These are phyloP conservation scores for Cystobasidium ongulense DNA, from an alignment of 768 basidiomycete species.

Conservation along the genomic window DNA sequence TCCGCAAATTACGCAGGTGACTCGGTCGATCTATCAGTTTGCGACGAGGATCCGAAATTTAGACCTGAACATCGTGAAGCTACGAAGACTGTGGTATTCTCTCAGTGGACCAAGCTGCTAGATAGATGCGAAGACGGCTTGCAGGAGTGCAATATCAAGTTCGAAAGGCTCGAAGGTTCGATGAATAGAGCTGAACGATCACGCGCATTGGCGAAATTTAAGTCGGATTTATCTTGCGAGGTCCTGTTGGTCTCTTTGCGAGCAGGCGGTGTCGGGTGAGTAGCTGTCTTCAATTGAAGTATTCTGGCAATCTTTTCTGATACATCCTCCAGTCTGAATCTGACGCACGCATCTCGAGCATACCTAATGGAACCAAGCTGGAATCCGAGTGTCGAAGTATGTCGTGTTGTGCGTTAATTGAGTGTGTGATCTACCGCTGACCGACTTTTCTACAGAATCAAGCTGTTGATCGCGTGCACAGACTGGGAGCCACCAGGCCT, in stretches of 20 bases:
- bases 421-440: neutral
- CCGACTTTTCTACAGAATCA: conserved; percentile 64
- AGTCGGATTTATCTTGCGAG: conserved; percentile 80
- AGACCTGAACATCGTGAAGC: conserved; percentile 37
- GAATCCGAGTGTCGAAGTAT: conserved; percentile 36
- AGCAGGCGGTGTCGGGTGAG: conserved; percentile 76
- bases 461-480: conserved; percentile 86
- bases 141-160: conserved; percentile 79
- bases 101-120: conserved; percentile 46
- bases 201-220: conserved; percentile 82
- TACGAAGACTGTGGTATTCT: conserved; percentile 94
- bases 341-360: conserved; percentile 85
- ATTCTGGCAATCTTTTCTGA: neutral
- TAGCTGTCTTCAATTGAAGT: neutral
- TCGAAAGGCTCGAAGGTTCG: conserved; percentile 87
- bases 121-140: conserved; percentile 48
- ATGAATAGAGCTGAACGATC: conserved; percentile 95
- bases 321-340: conserved; percentile 56
- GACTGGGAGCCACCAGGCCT: conserved; percentile 83
- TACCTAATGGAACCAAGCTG: conserved; percentile 62
- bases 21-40: conserved; percentile 57
- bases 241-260: conserved; percentile 90
- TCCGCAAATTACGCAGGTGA: conserved; percentile 72
- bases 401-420: neutral
- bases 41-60: conserved; percentile 31